Evolutionary conservation across 2,329 filamentous ascomycete species (phyloP).

Genomic region (Chaetomiaceae sp.): DNA sequence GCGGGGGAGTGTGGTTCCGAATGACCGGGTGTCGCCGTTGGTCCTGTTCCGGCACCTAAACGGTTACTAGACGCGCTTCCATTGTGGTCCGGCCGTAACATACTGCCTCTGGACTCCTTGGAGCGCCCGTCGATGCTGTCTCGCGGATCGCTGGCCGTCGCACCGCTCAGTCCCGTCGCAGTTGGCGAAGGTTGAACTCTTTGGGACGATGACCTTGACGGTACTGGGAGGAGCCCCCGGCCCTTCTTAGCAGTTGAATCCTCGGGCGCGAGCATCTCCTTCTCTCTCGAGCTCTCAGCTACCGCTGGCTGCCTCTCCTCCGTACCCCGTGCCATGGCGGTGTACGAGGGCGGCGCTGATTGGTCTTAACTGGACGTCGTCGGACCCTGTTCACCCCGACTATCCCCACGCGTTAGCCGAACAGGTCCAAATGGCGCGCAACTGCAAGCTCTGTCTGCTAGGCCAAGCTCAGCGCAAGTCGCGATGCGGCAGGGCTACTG

Average conservation of each 20-base stretch:
- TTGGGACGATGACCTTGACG: constrained; percentile 57
- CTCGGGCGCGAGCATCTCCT: constrained; percentile 36
- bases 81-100: constrained; percentile 57
- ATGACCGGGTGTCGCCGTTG: constrained; percentile 42
- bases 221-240: constrained; percentile 49
- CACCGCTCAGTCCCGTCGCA: constrained; percentile 54
- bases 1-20: constrained; percentile 48
- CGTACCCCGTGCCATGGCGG: constrained; percentile 28
- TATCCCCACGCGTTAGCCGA: constrained; percentile 8
- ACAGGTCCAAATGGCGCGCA: neutral
- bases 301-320: constrained; percentile 32
- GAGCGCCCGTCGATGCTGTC: constrained; percentile 60
- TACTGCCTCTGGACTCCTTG: constrained; percentile 60
- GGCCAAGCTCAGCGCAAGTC: neutral
- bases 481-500: neutral
- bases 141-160: constrained; percentile 51
- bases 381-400: too few species aligned
- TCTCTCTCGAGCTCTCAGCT: constrained; percentile 39
- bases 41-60: constrained; percentile 48
- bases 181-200: constrained; percentile 54
- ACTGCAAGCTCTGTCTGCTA: neutral
- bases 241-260: constrained; percentile 43
- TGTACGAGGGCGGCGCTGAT: neutral
- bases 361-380: too few species aligned
- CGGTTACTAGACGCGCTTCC: constrained; percentile 62